These are phyloP conservation scores for Paxillus rubicundulus DNA, from an alignment of 768 basidiomycete species.

Conservation along the genomic window DNA sequence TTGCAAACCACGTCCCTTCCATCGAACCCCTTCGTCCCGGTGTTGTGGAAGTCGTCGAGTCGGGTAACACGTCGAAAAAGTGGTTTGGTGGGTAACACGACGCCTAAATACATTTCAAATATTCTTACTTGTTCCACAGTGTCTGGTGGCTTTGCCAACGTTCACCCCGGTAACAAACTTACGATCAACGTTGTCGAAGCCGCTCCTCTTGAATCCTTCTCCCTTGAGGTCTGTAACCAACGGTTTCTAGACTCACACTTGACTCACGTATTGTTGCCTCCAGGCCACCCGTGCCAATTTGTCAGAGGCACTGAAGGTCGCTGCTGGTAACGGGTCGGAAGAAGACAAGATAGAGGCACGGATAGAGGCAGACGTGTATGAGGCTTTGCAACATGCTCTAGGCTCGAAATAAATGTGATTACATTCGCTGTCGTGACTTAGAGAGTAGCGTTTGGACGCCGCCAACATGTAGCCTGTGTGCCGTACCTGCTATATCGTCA, in stretches of 20 bases:
- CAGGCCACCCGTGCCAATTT: constrained; percentile 90
- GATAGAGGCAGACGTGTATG: constrained; percentile 95
- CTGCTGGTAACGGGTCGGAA: constrained; percentile 82
- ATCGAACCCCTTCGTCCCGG: constrained; percentile 94
- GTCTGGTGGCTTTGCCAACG: constrained; percentile 95
- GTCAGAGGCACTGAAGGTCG: constrained; percentile 82
- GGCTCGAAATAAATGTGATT: constrained; percentile 39
- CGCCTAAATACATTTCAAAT: background rate
- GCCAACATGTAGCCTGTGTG: background rate
- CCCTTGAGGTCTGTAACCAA: constrained; percentile 65
- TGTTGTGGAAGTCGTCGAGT: constrained; percentile 91
- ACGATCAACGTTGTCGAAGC: constrained; percentile 98
- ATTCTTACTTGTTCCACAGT: constrained; percentile 46
- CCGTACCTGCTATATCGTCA: background rate
- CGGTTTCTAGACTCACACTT: background rate
- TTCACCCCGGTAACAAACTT: constrained; percentile 94
- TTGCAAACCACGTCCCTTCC: constrained; percentile 98
- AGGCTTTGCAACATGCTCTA: constrained; percentile 88
- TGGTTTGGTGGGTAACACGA: constrained; percentile 80
- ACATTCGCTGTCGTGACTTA: constrained; percentile 10
- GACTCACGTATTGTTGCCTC: constrained; percentile 7
- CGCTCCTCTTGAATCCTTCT: constrained; percentile 88
- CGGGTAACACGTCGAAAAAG: constrained; percentile 76
- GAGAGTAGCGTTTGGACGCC: constrained; percentile 4
- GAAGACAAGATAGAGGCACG: constrained; percentile 91